Conservation (phyloP, 2,329 filamentous ascomycete species). For the Diaporthe nobilis region DNA sequence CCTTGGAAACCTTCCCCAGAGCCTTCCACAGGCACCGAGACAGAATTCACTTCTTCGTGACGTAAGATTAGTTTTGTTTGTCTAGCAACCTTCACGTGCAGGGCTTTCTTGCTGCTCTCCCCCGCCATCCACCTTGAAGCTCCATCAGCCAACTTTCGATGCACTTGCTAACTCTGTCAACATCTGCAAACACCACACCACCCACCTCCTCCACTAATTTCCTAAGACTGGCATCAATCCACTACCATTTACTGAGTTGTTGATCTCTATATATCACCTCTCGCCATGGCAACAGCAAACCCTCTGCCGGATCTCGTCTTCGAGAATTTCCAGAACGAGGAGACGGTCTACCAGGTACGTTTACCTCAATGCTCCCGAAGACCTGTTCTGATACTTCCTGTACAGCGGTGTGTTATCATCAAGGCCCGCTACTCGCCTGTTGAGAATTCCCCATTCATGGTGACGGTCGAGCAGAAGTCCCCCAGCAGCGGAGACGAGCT, state of each 20-base stretch:
- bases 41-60: background rate
- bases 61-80: background rate
- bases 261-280: background rate
- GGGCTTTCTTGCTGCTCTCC: too few species aligned
- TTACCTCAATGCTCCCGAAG: too few species aligned
- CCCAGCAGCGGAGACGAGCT: background rate
- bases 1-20: too few species aligned
- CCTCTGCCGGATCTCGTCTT: background rate
- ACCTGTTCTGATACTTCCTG: rapidly evolving
- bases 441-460: background rate
- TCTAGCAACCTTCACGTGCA: background rate
- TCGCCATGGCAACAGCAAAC: background rate
- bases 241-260: too few species aligned
- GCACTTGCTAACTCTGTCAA: background rate
- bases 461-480: background rate
- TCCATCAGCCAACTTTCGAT: background rate
- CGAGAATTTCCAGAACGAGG: background rate
- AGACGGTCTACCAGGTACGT: background rate
- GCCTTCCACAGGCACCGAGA: too few species aligned
- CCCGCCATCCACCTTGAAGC: background rate
- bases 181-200: too few species aligned
- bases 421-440: background rate
- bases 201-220: too few species aligned
- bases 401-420: background rate
- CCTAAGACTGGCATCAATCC: background rate